Evolutionary conservation across 257 asterid genomes (phyloP).

Genomic region (Scutellaria minor): DNA sequence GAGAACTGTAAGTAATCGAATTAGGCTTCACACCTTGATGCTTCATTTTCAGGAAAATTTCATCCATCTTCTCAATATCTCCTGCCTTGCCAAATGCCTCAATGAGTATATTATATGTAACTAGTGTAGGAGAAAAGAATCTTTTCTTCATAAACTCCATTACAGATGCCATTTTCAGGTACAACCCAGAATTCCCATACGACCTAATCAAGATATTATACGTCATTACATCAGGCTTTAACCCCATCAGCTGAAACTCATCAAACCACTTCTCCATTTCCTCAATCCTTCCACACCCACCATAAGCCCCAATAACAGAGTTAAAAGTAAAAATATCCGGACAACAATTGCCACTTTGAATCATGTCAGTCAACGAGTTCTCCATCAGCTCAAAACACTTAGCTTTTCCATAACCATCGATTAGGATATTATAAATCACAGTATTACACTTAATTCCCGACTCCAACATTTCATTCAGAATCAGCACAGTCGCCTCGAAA

Average conservation of each 20-base stretch:
- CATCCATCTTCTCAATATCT: slow-evolving; percentile 68
- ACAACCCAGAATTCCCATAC: slow-evolving; percentile 64
- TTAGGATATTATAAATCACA: slow-evolving; percentile 69
- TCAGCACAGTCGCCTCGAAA: slow-evolving; percentile 55
- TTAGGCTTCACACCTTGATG: slow-evolving; percentile 85
- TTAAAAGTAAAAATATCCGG: slow-evolving; percentile 83
- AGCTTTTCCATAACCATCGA: slow-evolving; percentile 92
- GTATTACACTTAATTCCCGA: slow-evolving; percentile 62
- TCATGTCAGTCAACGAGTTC: slow-evolving; percentile 61
- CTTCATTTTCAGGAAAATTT: slow-evolving; percentile 79
- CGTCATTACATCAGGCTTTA: slow-evolving; percentile 77
- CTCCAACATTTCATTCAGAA: slow-evolving; percentile 67
- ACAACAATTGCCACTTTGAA: slow-evolving; percentile 57
- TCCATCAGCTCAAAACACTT: slow-evolving; percentile 69
- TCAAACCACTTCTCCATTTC: slow-evolving; percentile 93
- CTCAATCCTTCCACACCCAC: slow-evolving; percentile 61
- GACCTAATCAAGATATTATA: slow-evolving; percentile 72
- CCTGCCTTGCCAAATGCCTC: slow-evolving; percentile 85
- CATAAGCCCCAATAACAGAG: slow-evolving; percentile 81
- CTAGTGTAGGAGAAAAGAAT: slow-evolving; percentile 69
- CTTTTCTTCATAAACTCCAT: slow-evolving; percentile 78
- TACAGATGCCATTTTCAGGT: slow-evolving; percentile 69
- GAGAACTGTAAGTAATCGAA: slow-evolving; percentile 79
- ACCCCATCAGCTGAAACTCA: slow-evolving; percentile 83
- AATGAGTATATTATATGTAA: slow-evolving; percentile 75